Conservation (phyloP, 2,329 filamentous ascomycete genomes). For the Beauveria asiatica region DNA sequence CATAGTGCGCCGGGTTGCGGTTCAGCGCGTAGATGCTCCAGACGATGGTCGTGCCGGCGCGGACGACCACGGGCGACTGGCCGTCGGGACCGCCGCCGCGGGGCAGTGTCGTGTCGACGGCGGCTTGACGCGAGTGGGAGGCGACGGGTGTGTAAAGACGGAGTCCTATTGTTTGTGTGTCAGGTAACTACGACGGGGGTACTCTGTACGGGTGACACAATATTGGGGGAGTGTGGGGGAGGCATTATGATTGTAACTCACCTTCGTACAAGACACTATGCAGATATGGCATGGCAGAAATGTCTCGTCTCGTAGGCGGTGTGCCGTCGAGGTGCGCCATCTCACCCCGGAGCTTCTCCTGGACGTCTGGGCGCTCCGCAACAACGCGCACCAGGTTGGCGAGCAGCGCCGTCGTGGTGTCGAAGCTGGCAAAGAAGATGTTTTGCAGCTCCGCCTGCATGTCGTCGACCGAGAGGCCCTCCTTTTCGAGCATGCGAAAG, state of each 20-base stretch:
- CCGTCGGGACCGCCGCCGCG: constrained; percentile 42
- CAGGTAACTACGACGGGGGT: background rate
- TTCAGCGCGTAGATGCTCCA: constrained; percentile 10
- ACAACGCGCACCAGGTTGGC: constrained; percentile 4
- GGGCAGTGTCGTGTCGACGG: constrained; percentile 39
- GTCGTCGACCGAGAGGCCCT: constrained; percentile 1
- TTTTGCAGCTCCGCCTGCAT: constrained; percentile 10
- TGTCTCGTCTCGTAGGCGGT: background rate
- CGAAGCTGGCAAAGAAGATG: constrained; percentile 11
- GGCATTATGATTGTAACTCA: background rate
- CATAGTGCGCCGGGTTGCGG: constrained; percentile 5
- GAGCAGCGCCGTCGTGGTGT: constrained; percentile 5
- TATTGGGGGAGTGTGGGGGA: background rate
- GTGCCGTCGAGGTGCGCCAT: background rate
- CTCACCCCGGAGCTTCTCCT: background rate
- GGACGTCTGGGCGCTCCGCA: background rate
- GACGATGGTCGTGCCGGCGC: constrained; percentile 34
- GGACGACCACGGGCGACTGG: constrained; percentile 38
- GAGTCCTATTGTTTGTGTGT: background rate
- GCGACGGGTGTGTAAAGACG: constrained; percentile 9
- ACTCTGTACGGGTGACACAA: background rate
- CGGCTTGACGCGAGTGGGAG: constrained; percentile 30
- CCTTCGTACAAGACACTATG: constrained; percentile 7
- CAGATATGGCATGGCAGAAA: constrained; percentile 2
- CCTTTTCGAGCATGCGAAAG: constrained; percentile 3